These are phyloP conservation scores for Allium sativum DNA, from an alignment of 106 monocot species.

Conservation along the genomic window DNA sequence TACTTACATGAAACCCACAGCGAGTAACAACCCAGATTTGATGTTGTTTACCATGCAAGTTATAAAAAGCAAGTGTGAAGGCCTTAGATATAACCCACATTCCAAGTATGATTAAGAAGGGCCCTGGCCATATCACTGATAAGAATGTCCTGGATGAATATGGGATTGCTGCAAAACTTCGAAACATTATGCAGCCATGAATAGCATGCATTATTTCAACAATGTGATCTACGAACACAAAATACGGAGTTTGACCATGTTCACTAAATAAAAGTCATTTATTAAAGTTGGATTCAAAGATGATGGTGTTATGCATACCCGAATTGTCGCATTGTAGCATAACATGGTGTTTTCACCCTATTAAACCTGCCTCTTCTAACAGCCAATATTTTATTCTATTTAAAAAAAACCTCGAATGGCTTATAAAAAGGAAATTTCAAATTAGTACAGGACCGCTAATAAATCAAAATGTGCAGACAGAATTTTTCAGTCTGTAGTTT, in stretches of 20 bases:
- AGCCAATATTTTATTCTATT: no score
- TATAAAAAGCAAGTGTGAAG: slow-evolving; percentile 76
- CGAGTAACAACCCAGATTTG: slow-evolving; percentile 78
- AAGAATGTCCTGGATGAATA: slow-evolving; percentile 21
- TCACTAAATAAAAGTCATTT: no score
- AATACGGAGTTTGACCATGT: slow-evolving; percentile 33
- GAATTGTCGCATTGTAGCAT: no score
- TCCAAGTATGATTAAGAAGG: slow-evolving; percentile 48
- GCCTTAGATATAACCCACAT: slow-evolving; percentile 88
- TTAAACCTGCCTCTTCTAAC: no score
- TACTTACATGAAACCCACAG: slow-evolving; percentile 69
- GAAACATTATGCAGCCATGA: slow-evolving; percentile 47
- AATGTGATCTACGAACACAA: slow-evolving; percentile 77
- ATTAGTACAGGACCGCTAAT: no score
- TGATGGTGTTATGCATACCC: no score
- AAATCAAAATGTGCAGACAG: no score
- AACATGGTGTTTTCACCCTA: no score
- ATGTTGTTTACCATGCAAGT: slow-evolving; percentile 35
- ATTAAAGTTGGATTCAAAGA: no score
- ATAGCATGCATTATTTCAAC: slow-evolving; percentile 58
- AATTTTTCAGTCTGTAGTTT: no score
- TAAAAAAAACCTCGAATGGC: no score
- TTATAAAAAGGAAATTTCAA: no score
- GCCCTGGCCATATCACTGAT: slow-evolving; percentile 39
- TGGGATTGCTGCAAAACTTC: slow-evolving; percentile 38